These are phyloP conservation scores for Adansonia rubrostipa DNA, from an alignment of 441 rosid species.

Conservation along the genomic window DNA sequence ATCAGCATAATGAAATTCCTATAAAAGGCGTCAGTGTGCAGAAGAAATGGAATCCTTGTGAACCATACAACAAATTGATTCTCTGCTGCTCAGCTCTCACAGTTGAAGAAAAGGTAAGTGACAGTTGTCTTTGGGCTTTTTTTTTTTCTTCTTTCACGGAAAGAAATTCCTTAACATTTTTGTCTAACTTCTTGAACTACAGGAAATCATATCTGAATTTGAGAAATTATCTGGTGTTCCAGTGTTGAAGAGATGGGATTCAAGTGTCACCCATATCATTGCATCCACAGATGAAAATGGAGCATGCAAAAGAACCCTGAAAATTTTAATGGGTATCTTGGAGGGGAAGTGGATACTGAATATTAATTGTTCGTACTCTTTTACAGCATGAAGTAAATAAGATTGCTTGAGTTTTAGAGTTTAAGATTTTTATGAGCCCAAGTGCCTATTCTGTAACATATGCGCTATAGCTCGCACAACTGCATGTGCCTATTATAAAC, in stretches of 20 bases:
- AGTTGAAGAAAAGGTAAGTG: slow-evolving; percentile 64
- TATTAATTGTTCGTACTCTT: slow-evolving; percentile 65
- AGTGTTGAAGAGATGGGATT: slow-evolving; percentile 67
- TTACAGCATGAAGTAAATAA: not conserved
- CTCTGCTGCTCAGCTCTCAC: slow-evolving; percentile 85
- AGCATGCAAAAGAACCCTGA: slow-evolving; percentile 90
- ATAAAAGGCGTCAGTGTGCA: slow-evolving; percentile 28
- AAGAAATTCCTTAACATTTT: not conserved
- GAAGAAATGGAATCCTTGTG: slow-evolving; percentile 39
- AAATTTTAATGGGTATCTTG: slow-evolving; percentile 79
- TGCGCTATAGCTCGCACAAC: not conserved
- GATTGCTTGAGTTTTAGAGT: not conserved
- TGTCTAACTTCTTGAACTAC: slow-evolving; percentile 37
- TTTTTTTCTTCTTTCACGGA: not conserved
- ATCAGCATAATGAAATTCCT: slow-evolving; percentile 40
- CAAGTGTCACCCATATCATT: slow-evolving; percentile 75
- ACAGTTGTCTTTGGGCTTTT: slow-evolving; percentile 6
- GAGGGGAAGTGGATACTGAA: slow-evolving; percentile 94
- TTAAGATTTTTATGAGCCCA: not conserved
- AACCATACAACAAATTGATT: slow-evolving; percentile 49
- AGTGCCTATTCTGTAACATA: not conserved
- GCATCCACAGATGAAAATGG: slow-evolving; percentile 82
- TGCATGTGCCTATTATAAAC: not conserved
- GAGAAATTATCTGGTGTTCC: slow-evolving; percentile 53
- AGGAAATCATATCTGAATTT: slow-evolving; percentile 68